Evolutionary conservation across 371 early-diverging fungal genomes (phyloP).

Genomic region (Mortierella sp.): DNA sequence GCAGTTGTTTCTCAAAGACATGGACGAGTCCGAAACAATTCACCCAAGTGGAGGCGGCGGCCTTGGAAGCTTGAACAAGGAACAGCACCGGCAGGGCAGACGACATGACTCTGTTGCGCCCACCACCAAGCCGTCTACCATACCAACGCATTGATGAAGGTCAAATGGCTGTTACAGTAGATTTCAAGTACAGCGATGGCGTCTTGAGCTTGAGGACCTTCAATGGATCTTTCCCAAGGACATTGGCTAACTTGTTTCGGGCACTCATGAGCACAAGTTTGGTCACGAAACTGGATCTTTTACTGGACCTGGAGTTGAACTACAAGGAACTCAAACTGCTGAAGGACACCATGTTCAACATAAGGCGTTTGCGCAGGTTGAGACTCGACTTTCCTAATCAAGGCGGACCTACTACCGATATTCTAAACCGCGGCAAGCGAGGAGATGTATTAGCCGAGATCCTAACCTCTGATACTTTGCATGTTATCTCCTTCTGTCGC

Average conservation of each 20-base stretch:
- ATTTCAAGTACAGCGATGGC: neutral
- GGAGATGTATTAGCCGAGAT: slow-evolving; percentile 13
- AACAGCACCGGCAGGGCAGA: neutral
- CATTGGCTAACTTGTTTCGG: neutral
- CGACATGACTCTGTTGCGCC: slow-evolving; percentile 14
- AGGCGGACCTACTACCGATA: neutral
- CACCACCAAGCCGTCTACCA: slow-evolving; percentile 14
- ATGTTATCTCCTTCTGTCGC: neutral
- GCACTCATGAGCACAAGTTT: neutral
- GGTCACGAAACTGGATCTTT: neutral
- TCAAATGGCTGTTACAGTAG: neutral
- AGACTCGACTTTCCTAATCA: slow-evolving; percentile 10
- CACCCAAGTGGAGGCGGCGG: neutral
- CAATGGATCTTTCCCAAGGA: neutral
- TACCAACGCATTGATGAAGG: neutral
- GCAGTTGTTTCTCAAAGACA: neutral
- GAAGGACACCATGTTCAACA: slow-evolving; percentile 4
- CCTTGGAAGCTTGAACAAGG: neutral
- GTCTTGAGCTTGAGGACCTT: neutral
- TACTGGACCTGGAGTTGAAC: slow-evolving; percentile 18
- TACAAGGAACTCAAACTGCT: neutral
- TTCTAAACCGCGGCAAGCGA: slow-evolving; percentile 11
- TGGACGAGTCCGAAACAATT: neutral
- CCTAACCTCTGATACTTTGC: neutral
- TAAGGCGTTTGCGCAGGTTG: slow-evolving; percentile 1